Percentiles rank a stretch among this genome's conserved stretches.
Evolutionary conservation across 2,329 filamentous ascomycete species (phyloP).

Genomic region (Fusarium domesticum): DNA sequence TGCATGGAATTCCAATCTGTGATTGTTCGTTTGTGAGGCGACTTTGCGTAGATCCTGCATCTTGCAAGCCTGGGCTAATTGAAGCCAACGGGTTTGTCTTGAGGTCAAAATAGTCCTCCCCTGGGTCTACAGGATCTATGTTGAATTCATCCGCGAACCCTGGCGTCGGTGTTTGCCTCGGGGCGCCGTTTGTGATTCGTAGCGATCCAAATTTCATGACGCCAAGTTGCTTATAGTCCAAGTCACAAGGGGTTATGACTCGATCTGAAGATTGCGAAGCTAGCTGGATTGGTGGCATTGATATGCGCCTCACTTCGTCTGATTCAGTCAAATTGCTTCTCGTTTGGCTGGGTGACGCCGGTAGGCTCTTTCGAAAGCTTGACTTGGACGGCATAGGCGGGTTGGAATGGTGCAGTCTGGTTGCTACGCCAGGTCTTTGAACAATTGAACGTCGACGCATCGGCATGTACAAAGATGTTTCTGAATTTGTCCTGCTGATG

Average conservation of each 20-base stretch:
- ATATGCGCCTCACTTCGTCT: slow-evolving; percentile 32
- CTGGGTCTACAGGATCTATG: slow-evolving; percentile 2
- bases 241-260: slow-evolving; percentile 45
- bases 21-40: slow-evolving; percentile 2
- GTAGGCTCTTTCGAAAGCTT: slow-evolving; percentile 39
- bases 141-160: slow-evolving; percentile 21
- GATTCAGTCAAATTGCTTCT: slow-evolving; percentile 41
- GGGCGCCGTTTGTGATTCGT: slow-evolving; percentile 60
- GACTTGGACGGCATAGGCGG: slow-evolving; percentile 27
- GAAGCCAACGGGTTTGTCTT: slow-evolving; percentile 4
- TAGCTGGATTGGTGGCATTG: slow-evolving; percentile 31
- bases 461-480: slow-evolving; percentile 46
- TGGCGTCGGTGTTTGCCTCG: slow-evolving; percentile 41
- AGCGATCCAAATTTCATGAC: slow-evolving; percentile 61
- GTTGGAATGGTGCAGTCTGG: slow-evolving; percentile 34
- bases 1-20: slow-evolving; percentile 2
- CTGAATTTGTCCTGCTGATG: slow-evolving; percentile 40
- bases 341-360: slow-evolving; percentile 38
- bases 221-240: slow-evolving; percentile 58
- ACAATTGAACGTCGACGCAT: slow-evolving; percentile 48
- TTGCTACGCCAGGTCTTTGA: slow-evolving; percentile 50
- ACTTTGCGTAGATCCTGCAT: slow-evolving; percentile 1
- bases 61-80: slow-evolving; percentile 2
- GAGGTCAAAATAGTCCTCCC: slow-evolving; percentile 11
- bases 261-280: slow-evolving; percentile 22